A percentile compares a stretch with the other conserved stretches of the same genome.
Conservation (phyloP, 2,329 filamentous ascomycete species). For the Talaromyces piceae region DNA sequence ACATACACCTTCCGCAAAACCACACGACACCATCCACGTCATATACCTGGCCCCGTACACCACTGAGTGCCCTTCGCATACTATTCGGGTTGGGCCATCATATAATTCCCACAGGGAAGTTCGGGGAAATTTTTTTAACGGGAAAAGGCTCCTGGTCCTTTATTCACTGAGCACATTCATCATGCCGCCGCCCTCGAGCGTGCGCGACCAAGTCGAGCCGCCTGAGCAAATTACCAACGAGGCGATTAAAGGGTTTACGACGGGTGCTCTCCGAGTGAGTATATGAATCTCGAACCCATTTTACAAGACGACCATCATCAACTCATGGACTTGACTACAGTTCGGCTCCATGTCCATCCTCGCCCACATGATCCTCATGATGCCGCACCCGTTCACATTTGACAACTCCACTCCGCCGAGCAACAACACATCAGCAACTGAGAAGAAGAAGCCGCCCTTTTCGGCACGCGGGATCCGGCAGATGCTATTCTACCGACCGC, state of each 20-base stretch:
- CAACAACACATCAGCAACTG: conserved; percentile 14
- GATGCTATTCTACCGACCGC: conserved; percentile 30
- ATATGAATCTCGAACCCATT: neutral
- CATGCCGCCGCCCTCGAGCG: conserved; percentile 37
- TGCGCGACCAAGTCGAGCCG: conserved; percentile 33
- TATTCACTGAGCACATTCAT: neutral
- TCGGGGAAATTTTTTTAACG: neutral
- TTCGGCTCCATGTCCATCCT: conserved; percentile 41
- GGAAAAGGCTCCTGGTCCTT: neutral
- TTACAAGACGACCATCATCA: neutral
- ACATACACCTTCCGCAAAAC: too few relatives aligned
- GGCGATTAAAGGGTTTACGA: conserved; percentile 36
- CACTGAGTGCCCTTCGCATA: too few relatives aligned
- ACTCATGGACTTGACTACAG: too few relatives aligned
- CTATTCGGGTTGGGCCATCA: too few relatives aligned
- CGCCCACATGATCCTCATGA: conserved; percentile 37
- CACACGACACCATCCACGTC: too few relatives aligned
- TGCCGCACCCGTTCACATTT: conserved; percentile 37
- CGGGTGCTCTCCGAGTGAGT: conserved; percentile 36
- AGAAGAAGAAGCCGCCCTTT: conserved; percentile 16
- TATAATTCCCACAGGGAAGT: too few relatives aligned
- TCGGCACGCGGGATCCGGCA: conserved; percentile 25
- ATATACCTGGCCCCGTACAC: too few relatives aligned
- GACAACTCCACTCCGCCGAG: conserved; percentile 22
- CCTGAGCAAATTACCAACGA: conserved; percentile 35